Base-by-base conservation (phyloP, 306 rosid species). In the Inga leiocalycina region DNA sequence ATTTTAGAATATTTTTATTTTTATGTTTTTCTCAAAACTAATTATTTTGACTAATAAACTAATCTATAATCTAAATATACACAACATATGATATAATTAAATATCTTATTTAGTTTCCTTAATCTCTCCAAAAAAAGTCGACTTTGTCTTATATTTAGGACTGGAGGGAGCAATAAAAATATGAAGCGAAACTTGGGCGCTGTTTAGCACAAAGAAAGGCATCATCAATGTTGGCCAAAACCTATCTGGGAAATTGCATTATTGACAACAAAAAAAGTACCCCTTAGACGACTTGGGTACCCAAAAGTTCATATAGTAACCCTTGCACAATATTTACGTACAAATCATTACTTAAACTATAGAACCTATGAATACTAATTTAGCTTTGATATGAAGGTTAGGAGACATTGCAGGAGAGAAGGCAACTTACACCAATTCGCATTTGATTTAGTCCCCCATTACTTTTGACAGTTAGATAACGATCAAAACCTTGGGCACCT, bases 401-500 rank as follows among this genome's bases (percentile, higher is more conserved):
- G 56, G 49, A n/a, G 71, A 80, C 70, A 49, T 54, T 77, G 71
- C 76, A 76, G 44, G 71, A 85, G 72, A 76, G 79, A 35, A 71
- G 69, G 69, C 43, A 71, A 87, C 97, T 87, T 91, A 94, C 98
- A 79, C 98, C 97, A 75, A 97, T 93, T 68, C 97, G 97, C 98
- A 94, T 93, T 85, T 94, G 98, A 86, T 94, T 94, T 41, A 94
- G 83, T 86, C 98, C 98, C 45, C 98, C 98, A 68, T 94, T 93
- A 87, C 97, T 89, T 87, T 85, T 92, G 81, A 94, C 98, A 41
- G 97, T 86, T 61, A 94, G 79, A 88, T 93, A 94, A 83, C 67
- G 97, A 24, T 88, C 91, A 77, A 85, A 88, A 64, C 45, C 87
- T 78, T 71, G 89, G 78, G 90, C 84, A 89, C 93, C 98, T 94